These are phyloP conservation scores for Aegilops tauschii DNA, from an alignment of 176 grass and related monocot genomes.

Conservation along the genomic window DNA sequence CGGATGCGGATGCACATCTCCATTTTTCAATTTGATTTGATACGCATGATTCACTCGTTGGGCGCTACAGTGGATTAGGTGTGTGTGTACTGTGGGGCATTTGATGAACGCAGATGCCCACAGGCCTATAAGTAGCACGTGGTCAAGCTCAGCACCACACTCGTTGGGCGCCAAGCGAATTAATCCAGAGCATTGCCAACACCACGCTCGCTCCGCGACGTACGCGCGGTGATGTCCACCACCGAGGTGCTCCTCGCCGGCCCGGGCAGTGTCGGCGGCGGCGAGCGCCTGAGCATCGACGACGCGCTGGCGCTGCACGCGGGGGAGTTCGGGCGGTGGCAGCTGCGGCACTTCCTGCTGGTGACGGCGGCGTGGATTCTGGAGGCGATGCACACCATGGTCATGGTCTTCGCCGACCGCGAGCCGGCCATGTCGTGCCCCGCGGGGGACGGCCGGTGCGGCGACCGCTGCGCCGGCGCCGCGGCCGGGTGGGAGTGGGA, in stretches of 20 bases:
- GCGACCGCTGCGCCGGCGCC: slow-evolving; percentile 34
- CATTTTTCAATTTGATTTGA: too few relatives aligned
- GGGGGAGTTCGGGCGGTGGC: slow-evolving; percentile 88
- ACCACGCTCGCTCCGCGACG: not conserved
- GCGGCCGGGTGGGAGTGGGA: slow-evolving; percentile 54
- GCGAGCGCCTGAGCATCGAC: slow-evolving; percentile 58
- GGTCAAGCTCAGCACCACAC: too few relatives aligned
- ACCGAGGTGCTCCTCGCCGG: slow-evolving; percentile 34
- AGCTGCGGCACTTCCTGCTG: slow-evolving; percentile 87
- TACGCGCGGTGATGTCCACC: slow-evolving; percentile 20
- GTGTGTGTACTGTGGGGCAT: too few relatives aligned
- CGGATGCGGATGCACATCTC: too few relatives aligned
- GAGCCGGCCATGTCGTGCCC: slow-evolving; percentile 42
- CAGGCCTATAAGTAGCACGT: too few relatives aligned
- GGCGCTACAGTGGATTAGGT: too few relatives aligned
- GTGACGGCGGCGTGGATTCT: slow-evolving; percentile 75
- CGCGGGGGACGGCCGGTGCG: not conserved
- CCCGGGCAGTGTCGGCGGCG: not conserved
- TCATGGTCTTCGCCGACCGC: slow-evolving; percentile 85
- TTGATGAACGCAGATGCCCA: too few relatives aligned
- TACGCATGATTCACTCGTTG: too few relatives aligned
- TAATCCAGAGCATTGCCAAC: not conserved
- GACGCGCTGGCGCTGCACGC: slow-evolving; percentile 57
- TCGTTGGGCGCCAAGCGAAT: too few relatives aligned
- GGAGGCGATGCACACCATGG: slow-evolving; percentile 90